Conservation (phyloP, 257 asterid species). For the Nicotiana otophora region DNA sequence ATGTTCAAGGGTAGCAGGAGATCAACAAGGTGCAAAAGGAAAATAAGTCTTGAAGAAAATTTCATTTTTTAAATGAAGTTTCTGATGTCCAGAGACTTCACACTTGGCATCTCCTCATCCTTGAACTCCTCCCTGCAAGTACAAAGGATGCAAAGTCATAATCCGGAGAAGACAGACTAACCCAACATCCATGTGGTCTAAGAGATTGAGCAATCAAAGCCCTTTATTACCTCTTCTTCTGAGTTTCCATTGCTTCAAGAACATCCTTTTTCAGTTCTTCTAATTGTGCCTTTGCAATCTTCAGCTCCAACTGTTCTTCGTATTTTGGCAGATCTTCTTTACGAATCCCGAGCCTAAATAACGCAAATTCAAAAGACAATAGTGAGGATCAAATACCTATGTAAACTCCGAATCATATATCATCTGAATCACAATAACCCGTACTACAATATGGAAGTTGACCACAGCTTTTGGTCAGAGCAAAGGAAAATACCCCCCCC, state of each 20-base stretch:
- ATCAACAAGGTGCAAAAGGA: constrained; percentile 12
- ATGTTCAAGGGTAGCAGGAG: not conserved
- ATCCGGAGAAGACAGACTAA: not conserved
- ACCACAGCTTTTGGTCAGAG: not conserved
- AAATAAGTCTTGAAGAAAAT: constrained; percentile 4
- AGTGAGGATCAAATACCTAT: not conserved
- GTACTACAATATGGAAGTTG: not conserved
- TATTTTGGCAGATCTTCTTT: constrained; percentile 75
- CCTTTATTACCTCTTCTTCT: constrained; percentile 60
- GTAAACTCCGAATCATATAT: not conserved
- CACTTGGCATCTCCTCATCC: constrained; percentile 72
- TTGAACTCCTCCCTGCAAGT: constrained; percentile 77
- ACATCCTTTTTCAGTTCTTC: constrained; percentile 84
- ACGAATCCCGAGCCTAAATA: constrained; percentile 72
- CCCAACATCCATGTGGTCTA: not conserved
- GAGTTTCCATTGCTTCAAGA: constrained; percentile 90
- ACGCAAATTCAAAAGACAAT: not conserved
- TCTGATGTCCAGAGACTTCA: constrained; percentile 81
- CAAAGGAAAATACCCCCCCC: not conserved
- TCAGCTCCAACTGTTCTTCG: constrained; percentile 79
- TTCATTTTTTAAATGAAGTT: constrained; percentile 53
- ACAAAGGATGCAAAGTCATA: constrained; percentile 1
- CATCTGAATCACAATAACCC: not conserved
- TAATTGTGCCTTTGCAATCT: constrained; percentile 82
- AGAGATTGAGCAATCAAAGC: not conserved